Percentiles rank a stretch among this genome's conserved stretches.
phyloP scores from a whole-genome alignment of 2,329 filamentous ascomycete species.

The Lanzia echinophila region DNA sequence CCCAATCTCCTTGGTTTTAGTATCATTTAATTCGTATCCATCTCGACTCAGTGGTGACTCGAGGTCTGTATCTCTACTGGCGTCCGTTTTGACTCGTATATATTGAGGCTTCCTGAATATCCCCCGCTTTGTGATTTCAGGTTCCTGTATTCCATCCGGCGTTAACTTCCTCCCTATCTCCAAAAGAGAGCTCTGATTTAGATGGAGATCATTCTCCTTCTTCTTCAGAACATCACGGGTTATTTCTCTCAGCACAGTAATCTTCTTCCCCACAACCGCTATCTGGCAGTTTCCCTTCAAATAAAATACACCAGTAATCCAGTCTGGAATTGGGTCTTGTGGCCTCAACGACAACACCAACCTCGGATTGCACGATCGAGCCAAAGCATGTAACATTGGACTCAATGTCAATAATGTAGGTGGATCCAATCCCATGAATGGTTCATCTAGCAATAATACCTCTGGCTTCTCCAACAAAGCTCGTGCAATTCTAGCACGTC shows the following conservation, averaged over 20 bases:
- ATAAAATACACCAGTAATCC: constrained; percentile 80
- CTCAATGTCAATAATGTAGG: constrained; percentile 69
- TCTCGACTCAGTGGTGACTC: constrained; percentile 14
- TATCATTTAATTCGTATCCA: constrained; percentile 21
- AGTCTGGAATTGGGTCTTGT: constrained; percentile 80
- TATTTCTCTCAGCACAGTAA: constrained; percentile 51
- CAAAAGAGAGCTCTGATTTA: constrained; percentile 21
- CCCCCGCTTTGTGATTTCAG: neutral
- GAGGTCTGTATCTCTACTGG: neutral
- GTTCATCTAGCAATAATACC: constrained; percentile 81
- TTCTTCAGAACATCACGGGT: constrained; percentile 37
- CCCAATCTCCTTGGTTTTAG: constrained; percentile 36
- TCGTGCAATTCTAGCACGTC: constrained; percentile 80
- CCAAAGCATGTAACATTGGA: constrained; percentile 60
- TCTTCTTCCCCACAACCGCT: constrained; percentile 57
- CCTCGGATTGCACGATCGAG: constrained; percentile 59
- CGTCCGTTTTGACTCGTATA: too few species aligned
- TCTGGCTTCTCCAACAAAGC: constrained; percentile 74
- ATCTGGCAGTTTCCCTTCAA: constrained; percentile 62
- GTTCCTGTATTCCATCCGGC: constrained; percentile 23
- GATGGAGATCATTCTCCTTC: constrained; percentile 7
- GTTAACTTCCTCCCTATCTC: constrained; percentile 27
- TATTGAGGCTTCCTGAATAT: too few species aligned
- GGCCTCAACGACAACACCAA: constrained; percentile 73
- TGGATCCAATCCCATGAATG: constrained; percentile 93